Percentiles rank a stretch among this genome's conserved stretches.
Conservation (phyloP, 495 filamentous ascomycete genomes). For the Trypethelium eluteriae region DNA sequence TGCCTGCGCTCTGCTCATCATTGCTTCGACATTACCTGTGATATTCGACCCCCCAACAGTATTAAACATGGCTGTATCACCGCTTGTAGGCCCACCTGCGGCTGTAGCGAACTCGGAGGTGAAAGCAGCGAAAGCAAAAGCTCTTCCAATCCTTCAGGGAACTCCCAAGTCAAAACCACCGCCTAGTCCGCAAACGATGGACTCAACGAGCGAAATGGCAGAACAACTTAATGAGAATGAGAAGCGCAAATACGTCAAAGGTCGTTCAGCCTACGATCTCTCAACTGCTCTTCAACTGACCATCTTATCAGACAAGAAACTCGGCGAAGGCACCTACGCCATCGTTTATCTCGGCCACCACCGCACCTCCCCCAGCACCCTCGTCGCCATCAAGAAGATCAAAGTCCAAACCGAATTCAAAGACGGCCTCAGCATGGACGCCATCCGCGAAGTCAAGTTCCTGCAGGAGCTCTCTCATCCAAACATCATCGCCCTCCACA, state of each 20-base stretch:
- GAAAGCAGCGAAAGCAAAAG: conserved; percentile 38
- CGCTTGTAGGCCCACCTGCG: conserved; percentile 34
- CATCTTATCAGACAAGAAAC: conserved; percentile 58
- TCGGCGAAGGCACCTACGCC: conserved; percentile 96
- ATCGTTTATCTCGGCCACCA: conserved; percentile 85
- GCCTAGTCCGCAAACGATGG: conserved; percentile 7
- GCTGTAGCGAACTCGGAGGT: conserved; percentile 34
- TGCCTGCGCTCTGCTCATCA: not conserved
- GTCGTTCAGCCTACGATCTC: conserved; percentile 35
- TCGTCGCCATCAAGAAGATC: conserved; percentile 97
- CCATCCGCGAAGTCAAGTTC: conserved; percentile 89
- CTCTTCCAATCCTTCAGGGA: conserved; percentile 33
- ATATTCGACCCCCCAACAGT: not conserved
- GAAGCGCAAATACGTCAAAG: conserved; percentile 82
- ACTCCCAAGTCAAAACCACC: conserved; percentile 17
- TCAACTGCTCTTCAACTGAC: not conserved
- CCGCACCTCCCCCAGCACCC: conserved; percentile 54
- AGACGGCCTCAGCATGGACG: conserved; percentile 87
- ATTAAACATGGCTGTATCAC: conserved; percentile 41
- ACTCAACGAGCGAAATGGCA: conserved; percentile 53
- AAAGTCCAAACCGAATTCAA: conserved; percentile 77
- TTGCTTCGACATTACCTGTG: not conserved
- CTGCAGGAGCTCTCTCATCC: conserved; percentile 92
- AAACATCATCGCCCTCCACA: conserved; percentile 84
- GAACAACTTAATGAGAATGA: conserved; percentile 86